Conservation (phyloP, 2,329 filamentous ascomycete species). For the Phaeosphaeriaceae sp. region DNA sequence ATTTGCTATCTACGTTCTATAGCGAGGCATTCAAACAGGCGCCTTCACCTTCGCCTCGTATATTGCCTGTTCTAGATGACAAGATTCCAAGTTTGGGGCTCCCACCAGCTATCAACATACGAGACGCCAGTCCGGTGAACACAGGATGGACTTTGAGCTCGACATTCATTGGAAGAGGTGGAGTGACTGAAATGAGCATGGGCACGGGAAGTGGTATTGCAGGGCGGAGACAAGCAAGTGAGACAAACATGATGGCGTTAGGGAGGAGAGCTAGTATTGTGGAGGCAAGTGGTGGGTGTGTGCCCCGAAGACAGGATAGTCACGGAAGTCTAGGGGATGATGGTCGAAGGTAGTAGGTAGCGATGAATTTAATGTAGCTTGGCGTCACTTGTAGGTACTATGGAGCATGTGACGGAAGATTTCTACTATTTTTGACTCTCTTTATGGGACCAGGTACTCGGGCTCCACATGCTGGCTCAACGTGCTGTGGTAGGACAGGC, state of each 20-base stretch:
- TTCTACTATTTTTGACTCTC: too few species aligned
- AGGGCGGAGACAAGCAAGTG: slow-evolving; percentile 39
- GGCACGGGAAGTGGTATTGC: slow-evolving; percentile 32
- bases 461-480: too few species aligned
- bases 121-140: slow-evolving; percentile 41
- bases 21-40: slow-evolving; percentile 44
- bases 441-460: too few species aligned
- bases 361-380: background rate
- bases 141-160: slow-evolving; percentile 35
- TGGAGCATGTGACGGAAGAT: too few species aligned
- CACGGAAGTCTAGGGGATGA: slow-evolving; percentile 29
- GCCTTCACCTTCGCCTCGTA: slow-evolving; percentile 50
- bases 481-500: too few species aligned
- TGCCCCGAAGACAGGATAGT: slow-evolving; percentile 34
- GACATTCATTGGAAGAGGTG: slow-evolving; percentile 19
- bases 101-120: slow-evolving; percentile 49
- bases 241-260: slow-evolving; percentile 30
- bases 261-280: slow-evolving; percentile 31
- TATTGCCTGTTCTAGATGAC: slow-evolving; percentile 40
- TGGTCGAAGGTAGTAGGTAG: background rate
- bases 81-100: slow-evolving; percentile 53
- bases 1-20: slow-evolving; percentile 52
- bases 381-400: too few species aligned
- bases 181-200: slow-evolving; percentile 16
- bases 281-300: slow-evolving; percentile 21